Base-by-base conservation (phyloP, 2,329 filamentous ascomycete genomes). In the Arachnomyces sp. region DNA sequence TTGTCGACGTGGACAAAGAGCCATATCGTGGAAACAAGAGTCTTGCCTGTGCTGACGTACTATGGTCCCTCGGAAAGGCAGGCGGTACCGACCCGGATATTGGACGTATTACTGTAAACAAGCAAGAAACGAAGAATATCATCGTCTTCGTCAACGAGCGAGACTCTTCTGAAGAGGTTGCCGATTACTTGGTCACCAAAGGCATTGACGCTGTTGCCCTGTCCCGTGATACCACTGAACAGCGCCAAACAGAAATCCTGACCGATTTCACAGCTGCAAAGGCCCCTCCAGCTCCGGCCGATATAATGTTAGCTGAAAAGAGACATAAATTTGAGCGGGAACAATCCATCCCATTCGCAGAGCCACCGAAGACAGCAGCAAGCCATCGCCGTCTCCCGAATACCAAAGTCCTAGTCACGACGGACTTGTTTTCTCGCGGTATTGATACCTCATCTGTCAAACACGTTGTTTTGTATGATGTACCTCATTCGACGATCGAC, bases 81-180 rank as follows among this genome's bases (percentile, higher is more conserved):
- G 77, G 82, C 40, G 74, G 75, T 3, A 58, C 66, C 17, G 38
- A 37, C 12, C 58, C 62, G 28, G 44, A 47, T 18, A 46, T 54
- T 17, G 52, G 54, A 3, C 54, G 54, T 8, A 62, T 65, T 38
- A 57, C 58, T 3, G 48, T 47, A 5, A 61, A 57, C 39, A 55
- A 56, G 38, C 66, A 81, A 3, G 80, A 84, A 43, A 74, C 86
- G 16, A 92, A 92, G 60, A 84, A 86, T 46, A 84, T 98, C 53
- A 78, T 96, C 42, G 88, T 96, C 3, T 96, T 96, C 55, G 90
- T 96, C 60, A 96, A 96, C 62, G 88, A 96, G 70, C 84, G 92
- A 28, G 88, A 95, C 57, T 87, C 86, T 57, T 86, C 90, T 0
- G 76, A 84, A 42, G 79, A 89, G 55, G 74, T 98, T 0, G 82